Evolutionary conservation across 495 filamentous ascomycete species (phyloP), one percentile per base, ranked within the genome.

Genomic region (Lasiosphaeriaceae sp.): DNA sequence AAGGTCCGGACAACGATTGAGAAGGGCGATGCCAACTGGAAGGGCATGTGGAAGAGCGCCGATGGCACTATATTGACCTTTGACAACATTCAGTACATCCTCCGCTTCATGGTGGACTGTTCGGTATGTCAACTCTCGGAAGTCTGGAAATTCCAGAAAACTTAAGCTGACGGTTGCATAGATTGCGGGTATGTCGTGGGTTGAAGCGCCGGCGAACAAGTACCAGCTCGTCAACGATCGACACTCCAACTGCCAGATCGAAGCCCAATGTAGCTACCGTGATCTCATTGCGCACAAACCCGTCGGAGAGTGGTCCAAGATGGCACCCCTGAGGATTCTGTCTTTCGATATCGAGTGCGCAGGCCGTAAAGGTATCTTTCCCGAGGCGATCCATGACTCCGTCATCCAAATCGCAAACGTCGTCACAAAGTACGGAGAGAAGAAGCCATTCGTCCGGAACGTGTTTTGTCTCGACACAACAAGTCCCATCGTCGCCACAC

Each of bases 281-380:
- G 85, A 97, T 64, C 74, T 99, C 37, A 87, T 96, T 56, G 85
- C 94, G 7, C 93, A 97, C 68, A 79, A 88, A 22, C 84, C 90
- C n/a, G 87, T 89, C 55, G 94, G 92, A 3, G 94, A 97, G 67
- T 99, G 94, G 90, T 90, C 90, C 11, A 99, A 96, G 74, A 97
- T 99, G 90, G 95, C 94, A 0, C 94, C 94, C 1, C 77, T 99
- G 19, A 85, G 94, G 37, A 85, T 96, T 50, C 72, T 99, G 14
- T 97, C 92, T 2, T 97, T 99, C 60, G 94, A 99, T 83, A 99
- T 99, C 61, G 94, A 99, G 69, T 99, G 94, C 68, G 95, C 94
- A 57, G 94, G 94, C 23, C 89, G 94, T 59, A 96, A 97, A 71
- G 94, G 94, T 39, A 86, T 99, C 67, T 99, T 99, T 68, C 94